These are phyloP conservation scores for Stentor coeruleus DNA, from an alignment of 73 alveolate species.

Conservation along the genomic window DNA sequence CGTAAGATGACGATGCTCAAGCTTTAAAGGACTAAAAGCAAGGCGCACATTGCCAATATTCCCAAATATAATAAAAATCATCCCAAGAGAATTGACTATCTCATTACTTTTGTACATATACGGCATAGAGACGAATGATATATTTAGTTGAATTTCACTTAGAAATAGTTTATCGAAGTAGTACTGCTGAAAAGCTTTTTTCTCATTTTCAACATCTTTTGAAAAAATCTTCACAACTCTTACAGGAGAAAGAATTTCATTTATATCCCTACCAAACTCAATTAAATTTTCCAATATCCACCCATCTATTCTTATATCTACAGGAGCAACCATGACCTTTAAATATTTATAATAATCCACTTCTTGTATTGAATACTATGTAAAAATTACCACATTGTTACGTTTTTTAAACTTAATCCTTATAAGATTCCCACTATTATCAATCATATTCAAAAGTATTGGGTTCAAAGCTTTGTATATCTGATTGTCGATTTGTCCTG, in stretches of 20 bases:
- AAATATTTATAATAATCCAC: conserved; percentile 14
- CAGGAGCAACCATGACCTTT: neutral
- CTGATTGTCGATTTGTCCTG: conserved; percentile 22
- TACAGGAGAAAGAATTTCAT: neutral
- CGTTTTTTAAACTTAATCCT: neutral
- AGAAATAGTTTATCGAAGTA: conserved; percentile 8
- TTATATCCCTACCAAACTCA: neutral
- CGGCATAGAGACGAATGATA: conserved; percentile 13
- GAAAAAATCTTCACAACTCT: neutral
- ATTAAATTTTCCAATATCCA: neutral
- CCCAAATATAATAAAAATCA: neutral
- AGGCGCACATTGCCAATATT: conserved; percentile 13
- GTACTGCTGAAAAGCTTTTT: neutral
- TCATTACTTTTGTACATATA: neutral
- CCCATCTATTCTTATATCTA: conserved; percentile 23
- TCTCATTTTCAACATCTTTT: neutral
- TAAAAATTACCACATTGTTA: neutral
- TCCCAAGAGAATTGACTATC: neutral
- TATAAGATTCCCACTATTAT: neutral
- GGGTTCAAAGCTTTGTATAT: neutral
- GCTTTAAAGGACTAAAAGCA: neutral
- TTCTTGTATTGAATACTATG: conserved; percentile 1
- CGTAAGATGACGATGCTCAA: conserved; percentile 3
- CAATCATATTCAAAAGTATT: neutral
- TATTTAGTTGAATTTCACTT: neutral